These are phyloP conservation scores for Boletellus deceptivus DNA, from an alignment of 1,284 basidiomycete species.

Conservation along the genomic window DNA sequence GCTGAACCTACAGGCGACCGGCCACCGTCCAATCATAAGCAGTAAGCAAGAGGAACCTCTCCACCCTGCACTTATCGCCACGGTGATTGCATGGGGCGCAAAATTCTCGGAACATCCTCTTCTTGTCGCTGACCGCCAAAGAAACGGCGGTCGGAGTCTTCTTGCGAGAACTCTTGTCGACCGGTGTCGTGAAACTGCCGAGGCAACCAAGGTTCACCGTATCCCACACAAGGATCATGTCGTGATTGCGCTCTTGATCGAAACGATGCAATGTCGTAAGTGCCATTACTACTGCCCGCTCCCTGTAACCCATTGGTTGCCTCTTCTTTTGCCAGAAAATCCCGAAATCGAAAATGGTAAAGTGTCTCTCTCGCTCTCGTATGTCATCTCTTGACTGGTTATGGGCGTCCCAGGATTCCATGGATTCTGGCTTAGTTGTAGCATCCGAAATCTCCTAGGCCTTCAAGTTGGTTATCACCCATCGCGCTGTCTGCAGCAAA, in stretches of 20 bases:
- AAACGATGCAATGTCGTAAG: slow-evolving; percentile 80
- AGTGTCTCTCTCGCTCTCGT: slow-evolving; percentile 11
- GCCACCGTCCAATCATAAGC: slow-evolving; percentile 23
- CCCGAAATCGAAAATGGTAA: slow-evolving; percentile 63
- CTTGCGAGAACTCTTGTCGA: slow-evolving; percentile 77
- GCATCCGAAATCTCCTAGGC: slow-evolving; percentile 76
- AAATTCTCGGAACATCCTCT: slow-evolving; percentile 88
- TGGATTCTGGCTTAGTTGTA: slow-evolving; percentile 75
- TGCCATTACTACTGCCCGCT: slow-evolving; percentile 21
- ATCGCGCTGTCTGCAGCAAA: slow-evolving; percentile 7
- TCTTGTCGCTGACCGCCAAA: slow-evolving; percentile 73
- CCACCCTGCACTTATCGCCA: slow-evolving; percentile 77
- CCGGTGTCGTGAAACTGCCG: slow-evolving; percentile 79
- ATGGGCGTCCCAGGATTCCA: slow-evolving; percentile 56
- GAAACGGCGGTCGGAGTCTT: slow-evolving; percentile 68
- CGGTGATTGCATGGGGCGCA: slow-evolving; percentile 89
- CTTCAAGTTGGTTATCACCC: slow-evolving; percentile 52
- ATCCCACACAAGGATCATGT: slow-evolving; percentile 79
- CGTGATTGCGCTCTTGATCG: slow-evolving; percentile 72
- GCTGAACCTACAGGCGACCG: slow-evolving; percentile 47
- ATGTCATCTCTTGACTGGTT: slow-evolving; percentile 13
- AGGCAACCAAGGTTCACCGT: slow-evolving; percentile 81
- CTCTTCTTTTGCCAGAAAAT: slow-evolving; percentile 49
- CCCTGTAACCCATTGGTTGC: slow-evolving; percentile 14
- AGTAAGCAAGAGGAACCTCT: slow-evolving; percentile 39